Base-by-base conservation (phyloP, 1,284 basidiomycete species). In the Naganishia sp. region DNA sequence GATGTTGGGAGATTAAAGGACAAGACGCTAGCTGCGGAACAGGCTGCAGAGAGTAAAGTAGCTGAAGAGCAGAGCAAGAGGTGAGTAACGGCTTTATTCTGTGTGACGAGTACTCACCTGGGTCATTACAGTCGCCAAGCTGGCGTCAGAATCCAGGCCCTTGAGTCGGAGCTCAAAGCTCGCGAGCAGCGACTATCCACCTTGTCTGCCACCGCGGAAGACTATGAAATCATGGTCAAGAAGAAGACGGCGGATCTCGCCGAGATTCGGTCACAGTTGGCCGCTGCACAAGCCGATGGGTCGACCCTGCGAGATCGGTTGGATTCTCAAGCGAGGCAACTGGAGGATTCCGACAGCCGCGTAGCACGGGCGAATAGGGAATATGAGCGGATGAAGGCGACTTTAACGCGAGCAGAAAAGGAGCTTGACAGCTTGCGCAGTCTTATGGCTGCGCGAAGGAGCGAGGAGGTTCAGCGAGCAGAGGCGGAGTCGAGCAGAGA, bases 401-500 rank as follows among this genome's bases (percentile, higher is more conserved):
- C 10, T 77, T 79, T 4, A 80, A 83, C 6, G 85, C 86, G 43
- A 79, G 81, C 50, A 88, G 89, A 93, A 73, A 84, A 83, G 53
- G 92, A 96, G 77, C 82, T 96, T 15, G 94, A 97, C 73, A 90
- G 92, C 71, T 83, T 95, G 5, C 87, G 94, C 6, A 81, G 84
- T 23, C 79, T 91, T 21, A 86, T 96, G 82, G 87, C 88, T 62
- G 89, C 90, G 6, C 95, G 94, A 79, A 86, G 87, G 0, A 89
- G 87, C 23, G 94, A 96, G 75, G 93, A 94, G 73, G 88, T 86
- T 41, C 88, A 89, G 65, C 86, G 90, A 28, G 85, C 84, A 56
- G 91, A 96, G 76, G 90, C 87, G 1, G 91, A 93, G 77, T 89
- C 88, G 77, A 90, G 90, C 79, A 90, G 89, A 74, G 93, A 95